These are phyloP conservation scores for Cladorrhinum samala DNA, from an alignment of 495 filamentous ascomycete genomes.

Conservation along the genomic window DNA sequence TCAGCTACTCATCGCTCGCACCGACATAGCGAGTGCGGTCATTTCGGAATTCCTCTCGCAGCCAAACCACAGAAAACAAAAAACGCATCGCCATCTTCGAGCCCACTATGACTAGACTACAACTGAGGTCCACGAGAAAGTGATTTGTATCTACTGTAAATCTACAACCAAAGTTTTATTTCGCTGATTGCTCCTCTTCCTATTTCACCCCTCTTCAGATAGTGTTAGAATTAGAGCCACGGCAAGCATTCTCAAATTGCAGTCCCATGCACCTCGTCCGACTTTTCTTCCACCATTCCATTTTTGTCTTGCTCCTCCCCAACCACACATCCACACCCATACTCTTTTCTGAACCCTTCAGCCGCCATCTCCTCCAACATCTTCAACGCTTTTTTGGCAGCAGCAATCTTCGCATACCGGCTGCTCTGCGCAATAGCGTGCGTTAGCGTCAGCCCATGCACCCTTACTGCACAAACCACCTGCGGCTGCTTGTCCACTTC, in stretches of 20 bases:
- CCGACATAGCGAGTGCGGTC: too few relatives aligned
- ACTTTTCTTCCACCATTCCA: slow-evolving; percentile 2
- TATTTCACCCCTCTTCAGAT: too few relatives aligned
- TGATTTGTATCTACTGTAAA: too few relatives aligned
- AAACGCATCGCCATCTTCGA: too few relatives aligned
- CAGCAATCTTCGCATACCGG: slow-evolving; percentile 67
- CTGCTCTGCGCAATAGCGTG: slow-evolving; percentile 55
- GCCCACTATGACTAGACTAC: too few relatives aligned
- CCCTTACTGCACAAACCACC: slow-evolving; percentile 66
- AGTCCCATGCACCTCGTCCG: slow-evolving; percentile 3
- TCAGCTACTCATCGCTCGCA: too few relatives aligned
- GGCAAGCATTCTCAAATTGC: slow-evolving; percentile 13
- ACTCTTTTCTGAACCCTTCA: slow-evolving; percentile 55
- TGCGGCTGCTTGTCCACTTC: slow-evolving; percentile 32
- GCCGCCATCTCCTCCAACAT: slow-evolving; percentile 50
- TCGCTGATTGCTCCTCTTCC: too few relatives aligned
- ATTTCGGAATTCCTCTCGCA: too few relatives aligned
- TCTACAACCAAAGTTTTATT: too few relatives aligned
- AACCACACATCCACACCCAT: slow-evolving; percentile 56
- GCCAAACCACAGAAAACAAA: too few relatives aligned
- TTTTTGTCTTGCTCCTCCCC: neutral
- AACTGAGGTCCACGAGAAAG: too few relatives aligned
- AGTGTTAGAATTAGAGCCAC: too few relatives aligned
- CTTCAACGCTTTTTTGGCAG: slow-evolving; percentile 59
- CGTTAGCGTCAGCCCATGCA: slow-evolving; percentile 65